Base-by-base conservation (phyloP, 2,329 filamentous ascomycete genomes). In the Colletotrichum cuscutae region DNA sequence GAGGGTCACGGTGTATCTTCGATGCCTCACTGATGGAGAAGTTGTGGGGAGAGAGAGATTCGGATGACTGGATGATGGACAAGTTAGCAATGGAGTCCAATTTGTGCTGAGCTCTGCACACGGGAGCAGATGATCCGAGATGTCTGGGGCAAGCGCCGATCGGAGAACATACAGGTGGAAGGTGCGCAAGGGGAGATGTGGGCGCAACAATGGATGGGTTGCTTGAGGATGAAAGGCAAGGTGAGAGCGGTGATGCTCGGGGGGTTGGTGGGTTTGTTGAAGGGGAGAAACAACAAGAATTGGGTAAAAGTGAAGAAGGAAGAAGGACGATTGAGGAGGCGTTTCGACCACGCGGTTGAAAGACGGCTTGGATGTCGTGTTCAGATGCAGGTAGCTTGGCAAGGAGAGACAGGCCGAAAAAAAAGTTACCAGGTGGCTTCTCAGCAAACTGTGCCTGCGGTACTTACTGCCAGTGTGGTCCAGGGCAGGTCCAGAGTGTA, bases 381-480 rank as follows among this genome's bases (percentile, higher is more conserved):
- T 69, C 61, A 70, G 67, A 72, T 71, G 71, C 24, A 64, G 59
- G 52, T 52, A 68, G 71, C 68, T 66, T 58, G 73, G 71, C 70
- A 70, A 60, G 57, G 66, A 64, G 66, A 68, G 65, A 56, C 49
- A 72, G 64, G 46, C 46, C 42, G 42, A 37, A 69, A 59, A 74
- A 56, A 68, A 72, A 69, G 64, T 73, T 73, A 73, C 71, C 71
- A 73, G 71, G 71, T 73, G 71, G 65, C 69, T 73, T 73, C 70
- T 70, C 60, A 60, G 68, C 61, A 59, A 59, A 53, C 49, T 68
- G 56, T 76, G 76, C 79, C 81, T 83, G 65, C 80, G 79, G 72
- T 83, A 65, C 81, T 79, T 83, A 65, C 81, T 79, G 72, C 76
- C 76, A 63, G 82, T 71, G 82, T 71, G 61, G 74, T 64, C 64